Conservation (phyloP, 2,329 filamentous ascomycete genomes). For the Trichoderma brevicompactum region DNA sequence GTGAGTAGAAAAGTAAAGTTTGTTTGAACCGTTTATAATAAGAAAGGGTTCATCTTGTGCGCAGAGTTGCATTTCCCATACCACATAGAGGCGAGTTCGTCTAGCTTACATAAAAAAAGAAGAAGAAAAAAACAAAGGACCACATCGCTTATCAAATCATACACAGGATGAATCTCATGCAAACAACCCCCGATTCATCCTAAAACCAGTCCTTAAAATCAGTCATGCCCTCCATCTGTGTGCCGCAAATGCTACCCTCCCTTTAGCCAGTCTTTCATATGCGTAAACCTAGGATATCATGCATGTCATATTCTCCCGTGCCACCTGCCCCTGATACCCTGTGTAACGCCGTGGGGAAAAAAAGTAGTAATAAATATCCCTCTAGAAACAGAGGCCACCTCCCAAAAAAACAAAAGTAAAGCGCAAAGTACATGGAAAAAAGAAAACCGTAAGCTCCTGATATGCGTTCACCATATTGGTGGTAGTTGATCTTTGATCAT, state of each 20-base stretch:
- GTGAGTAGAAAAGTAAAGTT: not conserved
- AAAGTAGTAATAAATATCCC: not conserved
- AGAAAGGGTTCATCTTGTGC: not conserved
- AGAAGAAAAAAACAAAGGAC: not conserved
- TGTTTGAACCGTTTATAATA: not conserved
- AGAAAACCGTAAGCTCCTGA: constrained; percentile 11
- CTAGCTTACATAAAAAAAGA: constrained; percentile 19
- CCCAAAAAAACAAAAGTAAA: not conserved
- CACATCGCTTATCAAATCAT: not conserved
- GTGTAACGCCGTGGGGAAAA: constrained; percentile 25
- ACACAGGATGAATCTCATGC: constrained; percentile 21
- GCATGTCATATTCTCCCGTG: constrained; percentile 22
- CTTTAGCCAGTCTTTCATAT: constrained; percentile 26
- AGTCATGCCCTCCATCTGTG: constrained; percentile 6
- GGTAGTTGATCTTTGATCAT: constrained; percentile 2
- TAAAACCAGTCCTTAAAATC: not conserved
- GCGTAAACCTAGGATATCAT: constrained; percentile 29
- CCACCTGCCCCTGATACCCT: constrained; percentile 18
- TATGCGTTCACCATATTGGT: constrained; percentile 1
- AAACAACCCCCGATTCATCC: constrained; percentile 6
- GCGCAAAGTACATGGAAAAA: not conserved
- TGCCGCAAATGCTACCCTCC: constrained; percentile 14
- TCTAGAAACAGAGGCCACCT: not conserved
- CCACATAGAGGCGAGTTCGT: constrained; percentile 25
- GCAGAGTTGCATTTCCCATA: not conserved